These are phyloP conservation scores for Ottelia alismoides DNA, from an alignment of 106 monocot species.

Conservation along the genomic window DNA sequence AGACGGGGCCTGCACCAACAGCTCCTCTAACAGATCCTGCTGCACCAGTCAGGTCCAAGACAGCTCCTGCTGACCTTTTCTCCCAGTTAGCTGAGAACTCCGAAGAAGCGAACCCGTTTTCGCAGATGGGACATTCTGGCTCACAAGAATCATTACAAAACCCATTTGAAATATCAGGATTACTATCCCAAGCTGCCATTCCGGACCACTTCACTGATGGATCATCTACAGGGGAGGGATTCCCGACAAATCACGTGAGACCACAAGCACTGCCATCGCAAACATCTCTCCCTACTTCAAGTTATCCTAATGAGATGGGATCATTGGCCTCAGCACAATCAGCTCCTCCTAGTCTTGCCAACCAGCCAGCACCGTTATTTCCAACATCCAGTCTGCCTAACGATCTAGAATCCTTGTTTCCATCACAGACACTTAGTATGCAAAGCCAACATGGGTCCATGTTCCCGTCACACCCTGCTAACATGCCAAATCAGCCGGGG, in stretches of 20 bases:
- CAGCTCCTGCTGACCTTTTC: conserved; percentile 22
- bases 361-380: no score
- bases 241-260: not conserved
- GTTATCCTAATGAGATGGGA: not conserved
- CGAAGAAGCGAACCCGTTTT: no score
- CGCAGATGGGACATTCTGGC: no score
- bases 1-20: not conserved
- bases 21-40: not conserved
- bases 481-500: no score
- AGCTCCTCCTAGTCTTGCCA: no score
- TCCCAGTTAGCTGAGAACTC: conserved; percentile 4
- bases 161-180: conserved; percentile 6
- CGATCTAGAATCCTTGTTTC: not conserved
- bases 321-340: conserved; percentile 2
- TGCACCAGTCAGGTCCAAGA: not conserved
- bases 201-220: conserved; percentile 10
- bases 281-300: not conserved
- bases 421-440: not conserved
- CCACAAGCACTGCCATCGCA: not conserved
- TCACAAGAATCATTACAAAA: not conserved
- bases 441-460: no score
- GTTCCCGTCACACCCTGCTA: no score
- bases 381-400: no score
- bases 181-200: not conserved
- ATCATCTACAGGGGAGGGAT: not conserved